phyloP scores from a whole-genome alignment of 805 yeast genomes.

The Candida coquimbonensis region DNA sequence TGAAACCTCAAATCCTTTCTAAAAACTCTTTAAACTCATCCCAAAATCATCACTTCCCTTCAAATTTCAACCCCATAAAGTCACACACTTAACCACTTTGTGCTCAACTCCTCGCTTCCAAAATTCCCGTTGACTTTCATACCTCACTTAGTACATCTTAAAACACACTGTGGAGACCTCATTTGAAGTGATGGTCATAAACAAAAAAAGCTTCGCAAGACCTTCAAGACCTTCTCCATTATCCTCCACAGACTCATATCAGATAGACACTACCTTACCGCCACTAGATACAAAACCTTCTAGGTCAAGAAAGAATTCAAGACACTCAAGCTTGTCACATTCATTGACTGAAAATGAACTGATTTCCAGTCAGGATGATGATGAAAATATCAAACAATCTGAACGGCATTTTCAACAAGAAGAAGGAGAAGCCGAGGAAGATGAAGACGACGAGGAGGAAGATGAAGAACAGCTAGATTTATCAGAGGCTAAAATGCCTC shows the following conservation, averaged over 20 bases:
- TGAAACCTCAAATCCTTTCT: too few species aligned
- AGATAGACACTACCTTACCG: background rate
- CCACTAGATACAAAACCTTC: background rate
- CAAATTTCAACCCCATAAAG: too few species aligned
- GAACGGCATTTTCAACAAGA: background rate
- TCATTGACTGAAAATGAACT: too few species aligned
- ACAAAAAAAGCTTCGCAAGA: background rate
- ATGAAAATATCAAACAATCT: background rate
- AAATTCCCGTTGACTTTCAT: too few species aligned
- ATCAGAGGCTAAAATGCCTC: constrained; percentile 31
- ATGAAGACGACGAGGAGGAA: constrained; percentile 1
- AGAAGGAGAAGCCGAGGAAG: background rate
- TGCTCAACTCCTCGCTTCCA: too few species aligned
- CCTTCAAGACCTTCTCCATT: constrained; percentile 1
- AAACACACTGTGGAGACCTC: background rate
- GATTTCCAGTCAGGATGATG: too few species aligned
- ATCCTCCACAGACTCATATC: background rate
- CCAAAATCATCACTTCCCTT: too few species aligned
- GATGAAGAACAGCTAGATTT: constrained; percentile 1
- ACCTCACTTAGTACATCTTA: too few species aligned
- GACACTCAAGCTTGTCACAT: background rate
- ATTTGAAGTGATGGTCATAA: background rate
- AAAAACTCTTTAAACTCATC: too few species aligned
- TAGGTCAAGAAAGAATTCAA: constrained; percentile 1
- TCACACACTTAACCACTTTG: too few species aligned